Conservation (phyloP, 768 basidiomycete genomes). For the Xerocomus brunneocitrinus region DNA sequence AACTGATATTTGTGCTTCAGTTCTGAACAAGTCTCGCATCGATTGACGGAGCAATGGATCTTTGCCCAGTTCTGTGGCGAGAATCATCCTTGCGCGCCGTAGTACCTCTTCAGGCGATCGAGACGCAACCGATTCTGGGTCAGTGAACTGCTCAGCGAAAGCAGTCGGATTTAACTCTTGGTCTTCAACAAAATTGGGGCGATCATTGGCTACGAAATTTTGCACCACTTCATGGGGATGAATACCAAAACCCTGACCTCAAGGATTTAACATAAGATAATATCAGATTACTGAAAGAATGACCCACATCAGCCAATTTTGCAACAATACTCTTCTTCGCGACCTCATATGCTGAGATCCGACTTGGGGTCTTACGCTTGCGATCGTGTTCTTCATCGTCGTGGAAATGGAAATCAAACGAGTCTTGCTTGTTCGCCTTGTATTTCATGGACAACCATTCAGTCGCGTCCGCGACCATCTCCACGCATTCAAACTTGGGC, state of each 20-base stretch:
- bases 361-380: conserved; percentile 79
- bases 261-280: neutral
- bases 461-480: conserved; percentile 84
- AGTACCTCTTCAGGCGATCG: conserved; percentile 65
- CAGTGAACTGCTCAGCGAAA: conserved; percentile 83
- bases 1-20: conserved; percentile 71
- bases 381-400: conserved; percentile 57
- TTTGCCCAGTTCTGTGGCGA: conserved; percentile 87
- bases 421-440: conserved; percentile 64
- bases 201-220: conserved; percentile 64
- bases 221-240: conserved; percentile 78
- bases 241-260: conserved; percentile 77
- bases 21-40: conserved; percentile 70
- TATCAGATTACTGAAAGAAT: neutral
- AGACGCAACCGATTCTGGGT: conserved; percentile 57
- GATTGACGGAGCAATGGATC: conserved; percentile 83
- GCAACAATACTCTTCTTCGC: conserved; percentile 75
- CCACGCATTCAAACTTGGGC: conserved; percentile 71
- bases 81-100: conserved; percentile 71
- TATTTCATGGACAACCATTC: conserved; percentile 90
- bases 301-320: conserved; percentile 72
- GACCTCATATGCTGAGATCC: conserved; percentile 78
- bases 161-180: conserved; percentile 73
- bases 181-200: conserved; percentile 72
- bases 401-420: conserved; percentile 60